Base-by-base conservation (phyloP, 768 basidiomycete genomes). In the Pulveroboletus sp. region DNA sequence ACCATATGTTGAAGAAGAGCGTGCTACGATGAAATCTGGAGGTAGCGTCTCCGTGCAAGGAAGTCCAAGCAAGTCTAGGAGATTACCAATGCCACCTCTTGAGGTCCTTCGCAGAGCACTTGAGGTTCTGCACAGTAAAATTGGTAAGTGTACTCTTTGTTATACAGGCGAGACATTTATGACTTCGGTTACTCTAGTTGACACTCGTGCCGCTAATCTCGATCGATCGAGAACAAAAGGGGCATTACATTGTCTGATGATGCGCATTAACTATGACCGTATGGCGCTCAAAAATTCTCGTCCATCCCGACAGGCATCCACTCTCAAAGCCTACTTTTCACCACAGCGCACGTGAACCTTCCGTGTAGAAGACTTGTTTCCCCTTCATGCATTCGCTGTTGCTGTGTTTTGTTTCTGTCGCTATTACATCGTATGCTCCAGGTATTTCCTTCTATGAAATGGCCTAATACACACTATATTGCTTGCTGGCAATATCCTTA, bases 171-270 rank as follows among this genome's bases (percentile, higher is more conserved):
- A 33, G 13, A 24, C 3, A 14, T 40, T 31, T 31, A 40, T 40
- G 33, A 43, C 13, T 8, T 13, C 13, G 12, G 20, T 27, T 32
- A 32, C 24, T 36, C 12, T 50, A 88, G 86, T 79, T 39, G 88
- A 90, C 61, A 82, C 81, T 3, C 83, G 86, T 39, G 87, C 85
- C 23, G 80, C 83, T 2, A 80, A 87, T 63, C 72, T 91, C 29
- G 87, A 90, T 52, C 81, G 89, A 40, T 87, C 88, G 3, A 76
- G 84, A 47, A 76, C 81, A 5, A 91, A 90, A 56, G 84, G 80
- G 3, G 75, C 77, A 1, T 65, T 90, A 41, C 85, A 90, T 59
- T 78, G 77, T 37, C 64, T 88, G 13, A 72, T 78, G 9, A 75
- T 85, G 71, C 78, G 82, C 20, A 66, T 90, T 12, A 64, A 78